Percentiles rank a stretch among this genome's conserved stretches.
These are phyloP conservation scores for Kwoniella sp. DNA, from an alignment of 768 basidiomycete genomes.

Conservation along the genomic window DNA sequence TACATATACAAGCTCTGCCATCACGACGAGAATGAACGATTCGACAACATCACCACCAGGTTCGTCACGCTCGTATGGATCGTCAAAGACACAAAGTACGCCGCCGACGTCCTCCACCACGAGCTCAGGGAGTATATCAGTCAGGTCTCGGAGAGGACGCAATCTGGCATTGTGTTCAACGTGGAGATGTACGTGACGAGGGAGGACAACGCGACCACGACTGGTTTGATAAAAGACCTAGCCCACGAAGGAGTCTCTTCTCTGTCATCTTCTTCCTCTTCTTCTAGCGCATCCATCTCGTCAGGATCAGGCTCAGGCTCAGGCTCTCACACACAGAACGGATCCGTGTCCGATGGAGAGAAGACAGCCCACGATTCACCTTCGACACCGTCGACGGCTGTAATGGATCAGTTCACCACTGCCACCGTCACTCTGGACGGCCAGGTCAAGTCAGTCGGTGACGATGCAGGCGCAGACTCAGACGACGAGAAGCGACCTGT, in stretches of 20 bases:
- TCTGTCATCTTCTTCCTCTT: slow-evolving; percentile 1
- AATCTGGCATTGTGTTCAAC: neutral
- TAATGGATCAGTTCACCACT: neutral
- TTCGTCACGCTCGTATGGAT: slow-evolving; percentile 28
- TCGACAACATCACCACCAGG: neutral
- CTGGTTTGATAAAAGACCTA: neutral
- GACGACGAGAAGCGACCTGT: neutral
- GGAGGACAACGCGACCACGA: neutral
- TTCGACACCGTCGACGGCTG: neutral
- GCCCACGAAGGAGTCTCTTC: neutral
- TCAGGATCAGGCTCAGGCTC: neutral
- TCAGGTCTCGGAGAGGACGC: neutral
- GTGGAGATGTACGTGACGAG: slow-evolving; percentile 12
- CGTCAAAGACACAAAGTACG: slow-evolving; percentile 23
- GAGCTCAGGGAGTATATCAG: slow-evolving; percentile 19
- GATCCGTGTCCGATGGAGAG: neutral
- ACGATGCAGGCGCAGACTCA: neutral
- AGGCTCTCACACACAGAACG: neutral
- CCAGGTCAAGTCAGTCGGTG: neutral
- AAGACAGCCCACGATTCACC: neutral
- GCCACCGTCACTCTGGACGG: neutral
- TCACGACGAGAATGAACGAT: slow-evolving; percentile 1
- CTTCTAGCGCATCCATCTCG: neutral
- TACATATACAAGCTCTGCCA: slow-evolving; percentile 17
- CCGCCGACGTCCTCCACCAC: slow-evolving; percentile 21